Conservation (phyloP, 352 stramenopile genomes). For the Globisporangium mamillatum region DNA sequence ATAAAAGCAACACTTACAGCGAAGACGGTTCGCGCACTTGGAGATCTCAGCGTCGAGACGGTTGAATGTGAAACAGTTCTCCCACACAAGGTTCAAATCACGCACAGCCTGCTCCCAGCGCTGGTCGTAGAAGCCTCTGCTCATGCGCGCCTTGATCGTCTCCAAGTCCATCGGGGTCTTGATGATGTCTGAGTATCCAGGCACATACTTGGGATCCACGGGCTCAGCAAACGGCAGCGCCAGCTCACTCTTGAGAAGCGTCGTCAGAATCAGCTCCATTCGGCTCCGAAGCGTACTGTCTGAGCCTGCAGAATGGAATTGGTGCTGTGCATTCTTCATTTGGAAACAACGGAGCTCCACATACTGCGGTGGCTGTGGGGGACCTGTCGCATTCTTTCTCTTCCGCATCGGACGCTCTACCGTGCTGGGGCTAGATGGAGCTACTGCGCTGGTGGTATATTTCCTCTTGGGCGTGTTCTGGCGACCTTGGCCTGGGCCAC, state of each 20-base stretch:
- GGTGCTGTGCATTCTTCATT: slow-evolving; percentile 24
- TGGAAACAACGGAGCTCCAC: slow-evolving; percentile 64
- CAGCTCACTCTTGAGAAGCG: slow-evolving; percentile 64
- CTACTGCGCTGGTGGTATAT: slow-evolving; percentile 26
- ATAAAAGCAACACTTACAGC: slow-evolving; percentile 48
- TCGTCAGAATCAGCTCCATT: slow-evolving; percentile 59
- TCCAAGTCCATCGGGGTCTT: slow-evolving; percentile 90
- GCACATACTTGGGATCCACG: slow-evolving; percentile 66
- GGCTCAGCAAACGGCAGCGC: slow-evolving; percentile 63
- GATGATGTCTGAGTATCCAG: slow-evolving; percentile 67
- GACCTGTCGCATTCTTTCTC: slow-evolving; percentile 22
- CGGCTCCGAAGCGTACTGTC: slow-evolving; percentile 55
- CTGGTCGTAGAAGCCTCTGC: slow-evolving; percentile 55
- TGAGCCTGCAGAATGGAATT: slow-evolving; percentile 25
- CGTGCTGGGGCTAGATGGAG: slow-evolving; percentile 14
- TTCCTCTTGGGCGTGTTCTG: slow-evolving; percentile 58
- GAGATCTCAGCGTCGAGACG: slow-evolving; percentile 76
- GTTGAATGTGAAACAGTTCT: slow-evolving; percentile 87
- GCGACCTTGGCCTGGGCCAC: slow-evolving; percentile 16
- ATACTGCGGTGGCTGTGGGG: slow-evolving; percentile 23
- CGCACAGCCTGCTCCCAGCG: slow-evolving; percentile 49
- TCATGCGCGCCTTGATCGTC: slow-evolving; percentile 84
- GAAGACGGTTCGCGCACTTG: slow-evolving; percentile 67
- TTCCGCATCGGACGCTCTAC: slow-evolving; percentile 39
- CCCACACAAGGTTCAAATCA: slow-evolving; percentile 79